These are phyloP conservation scores for Dactylellina drechsleri DNA, from an alignment of 2,329 filamentous ascomycete species.

Conservation along the genomic window DNA sequence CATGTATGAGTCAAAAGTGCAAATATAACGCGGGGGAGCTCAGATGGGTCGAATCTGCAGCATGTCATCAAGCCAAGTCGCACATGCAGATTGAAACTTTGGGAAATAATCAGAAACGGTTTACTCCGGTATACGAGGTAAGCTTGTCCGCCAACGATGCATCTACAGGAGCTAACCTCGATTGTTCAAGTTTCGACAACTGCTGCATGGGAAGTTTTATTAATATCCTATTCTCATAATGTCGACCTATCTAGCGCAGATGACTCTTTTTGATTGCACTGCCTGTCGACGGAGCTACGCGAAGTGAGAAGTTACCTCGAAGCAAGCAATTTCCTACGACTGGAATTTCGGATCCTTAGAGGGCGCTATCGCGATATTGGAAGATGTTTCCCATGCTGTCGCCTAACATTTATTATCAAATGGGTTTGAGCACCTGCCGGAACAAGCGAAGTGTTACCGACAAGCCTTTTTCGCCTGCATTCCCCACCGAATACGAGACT, in stretches of 20 bases:
- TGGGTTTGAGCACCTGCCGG: constrained; percentile 4
- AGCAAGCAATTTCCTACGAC: constrained; percentile 2
- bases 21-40: constrained; percentile 9
- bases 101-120: no score
- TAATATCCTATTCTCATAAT: neutral
- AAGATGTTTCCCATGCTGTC: neutral
- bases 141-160: no score
- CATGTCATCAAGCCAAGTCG: neutral
- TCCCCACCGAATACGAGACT: constrained; percentile 15
- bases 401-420: neutral
- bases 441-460: constrained; percentile 10
- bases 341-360: neutral
- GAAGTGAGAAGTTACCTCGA: constrained; percentile 5
- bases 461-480: constrained; percentile 10
- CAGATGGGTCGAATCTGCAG: neutral
- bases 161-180: no score
- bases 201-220: no score
- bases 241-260: neutral
- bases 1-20: constrained; percentile 29
- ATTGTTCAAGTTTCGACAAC: neutral
- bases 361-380: constrained; percentile 6
- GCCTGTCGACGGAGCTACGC: neutral
- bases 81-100: neutral
- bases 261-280: neutral
- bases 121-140: no score